phyloP scores from a whole-genome alignment of 345 rosid species.

The Durio zibethinus region DNA sequence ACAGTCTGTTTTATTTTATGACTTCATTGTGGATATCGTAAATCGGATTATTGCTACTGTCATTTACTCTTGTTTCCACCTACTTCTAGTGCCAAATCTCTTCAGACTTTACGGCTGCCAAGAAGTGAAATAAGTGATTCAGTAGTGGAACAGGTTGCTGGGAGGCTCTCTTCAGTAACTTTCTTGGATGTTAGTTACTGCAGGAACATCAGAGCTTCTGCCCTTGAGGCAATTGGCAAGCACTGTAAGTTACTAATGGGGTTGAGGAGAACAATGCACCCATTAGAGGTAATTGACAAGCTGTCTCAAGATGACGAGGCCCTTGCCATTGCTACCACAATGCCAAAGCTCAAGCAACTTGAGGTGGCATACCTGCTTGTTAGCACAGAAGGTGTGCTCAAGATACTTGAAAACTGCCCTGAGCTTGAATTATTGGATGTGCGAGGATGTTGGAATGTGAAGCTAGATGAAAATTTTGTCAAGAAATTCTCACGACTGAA shows the following conservation, averaged over 20 bases:
- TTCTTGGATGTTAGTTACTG: slow-evolving; percentile 33
- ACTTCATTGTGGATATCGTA: slow-evolving; percentile 4
- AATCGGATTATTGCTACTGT: background rate
- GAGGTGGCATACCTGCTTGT: slow-evolving; percentile 28
- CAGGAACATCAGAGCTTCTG: slow-evolving; percentile 19
- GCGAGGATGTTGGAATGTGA: slow-evolving; percentile 30
- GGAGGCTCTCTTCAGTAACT: slow-evolving; percentile 22
- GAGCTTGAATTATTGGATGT: slow-evolving; percentile 25
- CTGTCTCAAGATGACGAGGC: slow-evolving; percentile 31
- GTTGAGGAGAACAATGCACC: slow-evolving; percentile 29
- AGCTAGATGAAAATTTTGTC: slow-evolving; percentile 19
- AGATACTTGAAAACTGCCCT: slow-evolving; percentile 23
- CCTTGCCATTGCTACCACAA: slow-evolving; percentile 30
- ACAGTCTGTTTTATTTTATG: background rate
- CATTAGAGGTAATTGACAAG: slow-evolving; percentile 20
- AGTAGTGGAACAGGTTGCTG: slow-evolving; percentile 26
- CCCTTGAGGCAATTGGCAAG: slow-evolving; percentile 30
- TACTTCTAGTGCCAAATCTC: slow-evolving; percentile 27
- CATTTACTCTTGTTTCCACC: slow-evolving; percentile 11
- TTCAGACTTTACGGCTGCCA: slow-evolving; percentile 26
- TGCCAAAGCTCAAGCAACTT: slow-evolving; percentile 37
- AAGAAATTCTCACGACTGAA: slow-evolving; percentile 22
- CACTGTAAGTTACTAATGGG: slow-evolving; percentile 24
- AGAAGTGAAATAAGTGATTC: slow-evolving; percentile 27
- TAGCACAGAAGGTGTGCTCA: slow-evolving; percentile 25